Evolutionary conservation across 768 basidiomycete genomes (phyloP), one percentile per base, ranked within the genome.

Genomic region (Erythrobasidium yunnanense): DNA sequence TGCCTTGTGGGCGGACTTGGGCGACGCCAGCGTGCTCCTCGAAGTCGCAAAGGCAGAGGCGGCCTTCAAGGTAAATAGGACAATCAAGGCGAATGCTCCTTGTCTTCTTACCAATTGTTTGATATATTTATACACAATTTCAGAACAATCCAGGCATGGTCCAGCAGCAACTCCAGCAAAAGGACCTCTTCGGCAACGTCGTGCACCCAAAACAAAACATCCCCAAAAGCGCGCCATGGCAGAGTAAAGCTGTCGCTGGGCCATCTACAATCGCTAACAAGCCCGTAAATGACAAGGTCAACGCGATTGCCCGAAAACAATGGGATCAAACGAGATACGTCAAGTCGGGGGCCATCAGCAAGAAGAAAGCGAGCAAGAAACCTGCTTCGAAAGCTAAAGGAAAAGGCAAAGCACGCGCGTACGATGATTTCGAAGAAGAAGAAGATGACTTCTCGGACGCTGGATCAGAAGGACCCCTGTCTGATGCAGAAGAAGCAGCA

Each of bases 291-390:
- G 54, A 47, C 57, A 71, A 50, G 7, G 80, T 81, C 52, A 82
- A 82, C 65, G 79, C 82, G 3, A 79, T 79, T 20, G 84, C 86
- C 75, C 83, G 81, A 0, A 96, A 93, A 78, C 80, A 47, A 51
- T 99, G 95, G 95, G 90, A 97, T 73, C 85, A 88, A 23, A 89
- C 91, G 0, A 83, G 79, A 13, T 93, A 88, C 72, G 85, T 90
- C 4, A 87, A 88, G 77, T 83, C 85, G 2, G 90, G 90, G 0
- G 77, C 81, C 13, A 72, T 72, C 63, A 74, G 74, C 55, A 77
- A 84, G 79, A 71, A 70, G 45, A 49, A 81, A 78, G 55, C 81
- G 70, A 71, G 73, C 55, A 74, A 76, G 1, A 85, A 83, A 74
- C 79, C 79, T 5, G 84, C 83, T 75, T 80, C 76, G 22, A 84